Evolutionary conservation across 768 basidiomycete species (phyloP), one percentile per base, ranked within the genome.

Genomic region (Naganishia antarctica): DNA sequence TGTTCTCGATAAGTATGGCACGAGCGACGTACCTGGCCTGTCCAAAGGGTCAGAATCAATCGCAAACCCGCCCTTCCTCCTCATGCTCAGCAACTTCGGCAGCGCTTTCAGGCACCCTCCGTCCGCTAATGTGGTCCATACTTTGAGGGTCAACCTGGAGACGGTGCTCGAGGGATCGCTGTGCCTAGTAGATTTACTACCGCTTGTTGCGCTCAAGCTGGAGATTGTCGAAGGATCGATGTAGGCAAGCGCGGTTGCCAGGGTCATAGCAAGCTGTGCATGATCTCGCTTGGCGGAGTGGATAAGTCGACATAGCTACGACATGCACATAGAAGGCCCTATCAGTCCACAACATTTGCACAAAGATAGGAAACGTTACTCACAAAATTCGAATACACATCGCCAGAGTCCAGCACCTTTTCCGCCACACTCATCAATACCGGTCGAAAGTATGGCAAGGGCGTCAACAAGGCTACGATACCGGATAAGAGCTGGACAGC

Each of bases 401-500:
- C 74, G 15, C 68, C 63, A 8, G 65, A 28, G 4, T 65, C 65
- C 5, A 73, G 28, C 18, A 77, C 44, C 60, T 71, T 74, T 34
- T 71, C 71, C 18, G 74, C 68, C 1, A 77, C 60, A 26, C 70
- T 70, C 25, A 68, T 46, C 23, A 75, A 60, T 2, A 66, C 41
- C 8, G 67, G 65, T 16, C 70, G 71, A 51, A 77, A 77, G 70
- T 74, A 77, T 13, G 76, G 76, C n/a, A 77, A 21, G 3, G 71
- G 69, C 1, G 72, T 69, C 0, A 77, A 61, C 23, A 77, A 53
- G 2, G 68, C 66, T 57, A 77, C 70, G 37, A 75, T 71, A 48
- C 70, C 67, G 0, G 71, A 65, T 6, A 77, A 64, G 0, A 75
- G 68, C 18, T 65, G 60, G 4, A 75, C 70, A 3, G 74, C 67